Conservation (phyloP, 2,329 filamentous ascomycete genomes). For the Trichoderma oligosporum region DNA sequence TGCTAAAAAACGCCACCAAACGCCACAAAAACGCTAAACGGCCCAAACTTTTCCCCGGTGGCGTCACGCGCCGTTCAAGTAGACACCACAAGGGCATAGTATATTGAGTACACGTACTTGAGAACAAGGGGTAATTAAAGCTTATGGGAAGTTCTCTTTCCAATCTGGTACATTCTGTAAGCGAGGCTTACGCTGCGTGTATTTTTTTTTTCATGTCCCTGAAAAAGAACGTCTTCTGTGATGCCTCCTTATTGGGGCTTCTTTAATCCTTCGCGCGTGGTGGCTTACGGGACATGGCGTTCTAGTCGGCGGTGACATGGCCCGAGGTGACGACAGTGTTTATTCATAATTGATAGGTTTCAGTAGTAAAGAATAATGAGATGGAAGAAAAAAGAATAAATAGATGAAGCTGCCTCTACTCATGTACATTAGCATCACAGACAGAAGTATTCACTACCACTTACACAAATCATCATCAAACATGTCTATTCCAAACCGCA, state of each 20-base stretch:
- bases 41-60: conserved; percentile 6
- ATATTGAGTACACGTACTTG: too few relatives aligned
- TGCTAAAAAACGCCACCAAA: neutral
- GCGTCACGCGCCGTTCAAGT: too few relatives aligned
- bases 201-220: too few relatives aligned
- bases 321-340: conserved; percentile 1
- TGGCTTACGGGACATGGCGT: neutral
- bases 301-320: neutral
- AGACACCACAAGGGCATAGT: too few relatives aligned
- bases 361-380: neutral
- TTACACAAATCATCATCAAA: neutral
- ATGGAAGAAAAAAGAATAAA: neutral
- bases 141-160: neutral
- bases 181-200: too few relatives aligned
- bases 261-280: neutral
- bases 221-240: too few relatives aligned
- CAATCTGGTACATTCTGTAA: too few relatives aligned
- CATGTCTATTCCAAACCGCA: conserved; percentile 32
- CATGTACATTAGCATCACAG: neutral
- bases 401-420: neutral
- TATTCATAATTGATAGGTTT: neutral
- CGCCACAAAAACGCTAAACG: neutral
- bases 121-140: neutral
- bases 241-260: too few relatives aligned
- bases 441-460: neutral